A percentile compares a stretch with the other conserved stretches of the same genome.
Evolutionary conservation across 192 early-diverging fungal genomes (phyloP).

Genomic region (Rhizophagus prolifer): DNA sequence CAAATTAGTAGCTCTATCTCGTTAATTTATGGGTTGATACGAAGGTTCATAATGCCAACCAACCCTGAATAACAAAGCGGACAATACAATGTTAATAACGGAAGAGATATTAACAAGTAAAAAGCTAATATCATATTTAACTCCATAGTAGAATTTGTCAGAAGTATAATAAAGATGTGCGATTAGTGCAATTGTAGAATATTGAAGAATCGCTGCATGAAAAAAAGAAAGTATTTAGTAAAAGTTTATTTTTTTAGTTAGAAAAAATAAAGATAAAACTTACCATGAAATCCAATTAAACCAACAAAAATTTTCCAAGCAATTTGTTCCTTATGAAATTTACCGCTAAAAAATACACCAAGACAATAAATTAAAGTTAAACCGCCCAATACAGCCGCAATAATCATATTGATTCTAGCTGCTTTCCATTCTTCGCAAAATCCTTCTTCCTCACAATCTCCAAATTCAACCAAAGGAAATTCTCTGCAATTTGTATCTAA

Average conservation of each 20-base stretch:
- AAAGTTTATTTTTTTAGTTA: background rate
- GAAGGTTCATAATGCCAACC: background rate
- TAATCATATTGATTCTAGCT: conserved; percentile 11
- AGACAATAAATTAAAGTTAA: conserved; percentile 15
- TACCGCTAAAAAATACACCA: background rate
- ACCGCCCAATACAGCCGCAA: conserved; percentile 18
- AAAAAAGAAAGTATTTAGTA: background rate
- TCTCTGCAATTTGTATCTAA: background rate
- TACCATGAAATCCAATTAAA: background rate
- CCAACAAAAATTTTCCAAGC: conserved; percentile 8
- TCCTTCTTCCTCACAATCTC: conserved; percentile 22
- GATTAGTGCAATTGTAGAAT: background rate
- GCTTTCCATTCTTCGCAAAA: conserved; percentile 27
- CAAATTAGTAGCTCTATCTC: no score
- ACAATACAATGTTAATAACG: background rate
- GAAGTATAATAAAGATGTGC: conserved; percentile 14
- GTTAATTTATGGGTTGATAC: background rate
- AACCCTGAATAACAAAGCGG: background rate
- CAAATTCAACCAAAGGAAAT: conserved; percentile 1
- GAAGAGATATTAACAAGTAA: background rate
- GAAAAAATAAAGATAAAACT: background rate
- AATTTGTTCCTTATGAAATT: background rate
- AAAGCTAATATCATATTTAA: conserved; percentile 16
- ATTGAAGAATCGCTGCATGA: background rate
- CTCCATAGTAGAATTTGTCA: background rate